A percentile compares a stretch with the other conserved stretches of the same genome.
These are phyloP conservation scores for Pseudopyricularia javanii DNA, from an alignment of 2,329 filamentous ascomycete genomes.

Conservation along the genomic window DNA sequence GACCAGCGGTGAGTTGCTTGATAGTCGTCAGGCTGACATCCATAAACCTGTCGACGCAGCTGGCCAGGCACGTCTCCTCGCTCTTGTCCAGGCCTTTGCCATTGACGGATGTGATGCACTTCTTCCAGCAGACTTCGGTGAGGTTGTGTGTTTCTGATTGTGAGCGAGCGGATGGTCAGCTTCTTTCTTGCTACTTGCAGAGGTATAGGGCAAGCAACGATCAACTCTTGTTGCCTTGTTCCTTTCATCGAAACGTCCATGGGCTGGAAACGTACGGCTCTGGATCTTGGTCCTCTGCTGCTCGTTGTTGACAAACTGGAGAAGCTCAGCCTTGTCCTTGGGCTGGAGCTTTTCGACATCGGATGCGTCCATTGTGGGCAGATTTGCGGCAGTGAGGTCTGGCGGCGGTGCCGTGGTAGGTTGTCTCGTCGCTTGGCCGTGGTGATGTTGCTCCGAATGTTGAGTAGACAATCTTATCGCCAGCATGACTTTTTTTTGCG, in stretches of 20 bases:
- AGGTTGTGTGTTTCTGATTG: constrained; percentile 40
- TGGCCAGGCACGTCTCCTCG: constrained; percentile 76
- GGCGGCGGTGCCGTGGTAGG: not conserved
- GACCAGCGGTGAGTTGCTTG: constrained; percentile 62
- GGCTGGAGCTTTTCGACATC: constrained; percentile 68
- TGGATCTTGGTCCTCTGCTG: constrained; percentile 65
- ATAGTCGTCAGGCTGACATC: constrained; percentile 80
- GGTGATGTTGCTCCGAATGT: not conserved
- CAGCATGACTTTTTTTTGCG: too few relatives aligned
- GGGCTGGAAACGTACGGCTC: constrained; percentile 36
- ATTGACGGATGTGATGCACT: constrained; percentile 74
- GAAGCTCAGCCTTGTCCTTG: constrained; percentile 76
- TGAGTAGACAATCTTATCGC: not conserved
- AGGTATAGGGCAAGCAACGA: not conserved
- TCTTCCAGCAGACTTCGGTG: constrained; percentile 81
- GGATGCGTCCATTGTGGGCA: constrained; percentile 29
- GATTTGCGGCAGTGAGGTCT: not conserved
- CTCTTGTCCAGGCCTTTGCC: constrained; percentile 58
- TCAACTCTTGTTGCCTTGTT: not conserved
- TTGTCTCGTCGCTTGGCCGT: not conserved
- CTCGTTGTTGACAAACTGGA: constrained; percentile 75
- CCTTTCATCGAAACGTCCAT: constrained; percentile 1
- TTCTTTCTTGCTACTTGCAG: too few relatives aligned
- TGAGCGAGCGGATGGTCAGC: not conserved
- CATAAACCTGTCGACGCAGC: constrained; percentile 90